Base-by-base conservation (phyloP, 306 rosid species). In the Trifolium subterraneum region DNA sequence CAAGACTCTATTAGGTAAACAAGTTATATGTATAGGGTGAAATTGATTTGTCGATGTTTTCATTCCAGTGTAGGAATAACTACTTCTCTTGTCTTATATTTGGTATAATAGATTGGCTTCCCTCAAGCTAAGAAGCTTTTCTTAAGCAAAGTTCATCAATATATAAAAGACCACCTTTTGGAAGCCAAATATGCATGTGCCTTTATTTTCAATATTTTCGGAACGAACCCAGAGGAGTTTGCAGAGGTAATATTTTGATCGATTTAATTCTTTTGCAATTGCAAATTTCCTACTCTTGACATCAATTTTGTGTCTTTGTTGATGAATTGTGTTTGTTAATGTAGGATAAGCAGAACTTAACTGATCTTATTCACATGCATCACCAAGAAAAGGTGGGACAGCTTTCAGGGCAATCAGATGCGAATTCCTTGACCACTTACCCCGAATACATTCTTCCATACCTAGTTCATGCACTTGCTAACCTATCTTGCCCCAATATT, bases 121-220 rank as follows among this genome's bases (percentile, higher is more conserved):
- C 90, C 87, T 69, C 89, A 94, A 88, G 99, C 88, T 58, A 88
- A 75, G 84, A 90, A 78, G 78, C 35, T 84, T 64, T 90, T 92
- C 89, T 90, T 94, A 63, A 81, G 84, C 90, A 94, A 94, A 87
- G 88, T 92, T 81, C 89, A 88, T 81, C 96, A 92, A 70, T 90
- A 90, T 84, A 86, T 94, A 74, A 92, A 87, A 83, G 97, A 92
- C 62, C 75, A 75, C 63, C 82, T 84, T 84, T 83, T 94, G 85
- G 98, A 92, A 87, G 89, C 86, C 78, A 94, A 92, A 87, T 94
- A 94, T 75, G 82, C 93, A 50, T 92, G 99, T 82, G 95, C 97
- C 59, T 86, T 94, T 74, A 25, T 92, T 38, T 75, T 91, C 18
- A 87, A 86, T 83, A 87, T 82, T 75, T 80, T 76, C 74, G 88